Evolutionary conservation across 352 stramenopile genomes (phyloP).

Genomic region (Phytophthora pisi): DNA sequence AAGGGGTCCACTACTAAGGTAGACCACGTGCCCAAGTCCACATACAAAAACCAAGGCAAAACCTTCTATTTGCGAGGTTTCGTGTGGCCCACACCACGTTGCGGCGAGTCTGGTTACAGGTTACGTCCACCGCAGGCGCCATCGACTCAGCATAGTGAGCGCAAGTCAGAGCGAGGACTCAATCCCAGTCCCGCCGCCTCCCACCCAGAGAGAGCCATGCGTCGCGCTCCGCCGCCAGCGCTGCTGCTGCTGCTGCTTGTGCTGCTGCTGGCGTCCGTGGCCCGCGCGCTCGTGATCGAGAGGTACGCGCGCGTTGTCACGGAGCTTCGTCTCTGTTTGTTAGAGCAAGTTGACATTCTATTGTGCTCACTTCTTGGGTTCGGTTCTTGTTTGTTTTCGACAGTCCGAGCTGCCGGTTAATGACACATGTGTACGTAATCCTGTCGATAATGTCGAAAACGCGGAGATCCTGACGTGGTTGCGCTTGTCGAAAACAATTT

Average conservation of each 20-base stretch:
- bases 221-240: constrained; percentile 5
- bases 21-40: not conserved
- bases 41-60: constrained; percentile 1
- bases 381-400: constrained; percentile 8
- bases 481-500: not conserved
- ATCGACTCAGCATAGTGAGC: constrained; percentile 26
- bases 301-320: constrained; percentile 31
- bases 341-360: not conserved
- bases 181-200: constrained; percentile 13
- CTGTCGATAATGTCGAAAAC: not conserved
- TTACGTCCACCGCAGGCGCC: constrained; percentile 26
- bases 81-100: constrained; percentile 19
- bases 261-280: constrained; percentile 14
- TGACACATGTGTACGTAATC: constrained; percentile 74
- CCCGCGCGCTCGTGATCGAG: constrained; percentile 51
- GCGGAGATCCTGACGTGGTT: not conserved
- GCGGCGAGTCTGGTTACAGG: constrained; percentile 14
- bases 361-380: constrained; percentile 16
- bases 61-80: constrained; percentile 15
- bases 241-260: constrained; percentile 25
- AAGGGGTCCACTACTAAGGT: constrained; percentile 10
- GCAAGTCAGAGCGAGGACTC: constrained; percentile 16
- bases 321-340: not conserved
- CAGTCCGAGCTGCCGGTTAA: constrained; percentile 57
- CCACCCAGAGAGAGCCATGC: constrained; percentile 21